A percentile compares a stretch with the other conserved stretches of the same genome.
Evolutionary conservation across 495 filamentous ascomycete genomes (phyloP).

Genomic region (Penicillium maclennaniae): DNA sequence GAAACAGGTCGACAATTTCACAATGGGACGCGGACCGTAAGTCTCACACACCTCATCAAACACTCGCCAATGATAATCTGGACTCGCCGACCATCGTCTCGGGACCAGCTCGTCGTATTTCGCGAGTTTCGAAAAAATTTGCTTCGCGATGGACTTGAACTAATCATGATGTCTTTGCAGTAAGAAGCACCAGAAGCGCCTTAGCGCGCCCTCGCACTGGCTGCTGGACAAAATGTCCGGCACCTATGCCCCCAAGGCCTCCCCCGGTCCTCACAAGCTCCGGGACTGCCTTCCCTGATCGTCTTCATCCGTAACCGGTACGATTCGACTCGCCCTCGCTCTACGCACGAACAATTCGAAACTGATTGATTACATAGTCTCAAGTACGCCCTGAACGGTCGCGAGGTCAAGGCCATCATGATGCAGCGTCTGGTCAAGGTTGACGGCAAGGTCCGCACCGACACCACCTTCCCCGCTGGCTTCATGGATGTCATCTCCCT

Average conservation of each 20-base stretch:
- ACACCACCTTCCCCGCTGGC: constrained; percentile 93
- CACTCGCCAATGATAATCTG: constrained; percentile 1
- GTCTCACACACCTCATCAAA: constrained; percentile 24
- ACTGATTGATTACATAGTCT: constrained; percentile 51
- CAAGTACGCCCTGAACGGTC: constrained; percentile 98
- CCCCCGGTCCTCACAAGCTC: constrained; percentile 97
- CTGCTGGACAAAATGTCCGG: constrained; percentile 98
- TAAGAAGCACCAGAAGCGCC: constrained; percentile 99
- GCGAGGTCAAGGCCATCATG: constrained; percentile 95
- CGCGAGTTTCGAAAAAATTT: constrained; percentile 2
- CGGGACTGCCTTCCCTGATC: constrained; percentile 97
- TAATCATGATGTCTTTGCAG: constrained; percentile 49
- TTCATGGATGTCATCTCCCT: constrained; percentile 99
- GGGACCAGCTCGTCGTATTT: background rate
- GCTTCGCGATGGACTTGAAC: constrained; percentile 14
- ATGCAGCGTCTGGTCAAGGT: constrained; percentile 99
- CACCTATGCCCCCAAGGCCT: constrained; percentile 92
- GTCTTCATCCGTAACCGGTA: constrained; percentile 95
- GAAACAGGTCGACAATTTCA: constrained; percentile 43
- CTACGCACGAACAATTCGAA: background rate
- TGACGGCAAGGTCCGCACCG: constrained; percentile 98
- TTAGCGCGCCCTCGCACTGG: constrained; percentile 98
- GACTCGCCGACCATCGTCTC: background rate
- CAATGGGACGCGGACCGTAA: constrained; percentile 69
- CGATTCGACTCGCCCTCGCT: constrained; percentile 7